phyloP scores from a whole-genome alignment of 805 yeast species.

The Kregervanrija fluxuum region DNA sequence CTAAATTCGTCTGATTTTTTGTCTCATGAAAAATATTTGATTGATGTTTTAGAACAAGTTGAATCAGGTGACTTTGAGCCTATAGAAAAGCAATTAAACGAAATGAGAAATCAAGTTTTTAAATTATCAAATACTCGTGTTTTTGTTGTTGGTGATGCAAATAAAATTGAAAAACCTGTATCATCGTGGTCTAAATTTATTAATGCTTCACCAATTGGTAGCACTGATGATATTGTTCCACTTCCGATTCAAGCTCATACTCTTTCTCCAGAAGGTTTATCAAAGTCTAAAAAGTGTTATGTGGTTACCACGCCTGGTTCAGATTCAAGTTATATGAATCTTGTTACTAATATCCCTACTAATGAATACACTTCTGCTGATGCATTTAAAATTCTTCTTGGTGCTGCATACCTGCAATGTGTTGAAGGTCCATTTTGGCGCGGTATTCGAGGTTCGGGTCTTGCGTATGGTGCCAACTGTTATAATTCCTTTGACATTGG shows the following conservation, averaged over 20 bases:
- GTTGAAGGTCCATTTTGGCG: constrained; percentile 98
- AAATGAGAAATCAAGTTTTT: constrained; percentile 45
- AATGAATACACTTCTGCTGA: constrained; percentile 46
- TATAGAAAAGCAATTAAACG: constrained; percentile 44
- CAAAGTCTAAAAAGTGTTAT: constrained; percentile 46
- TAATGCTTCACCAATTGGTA: no score
- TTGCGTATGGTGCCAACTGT: constrained; percentile 82
- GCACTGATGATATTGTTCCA: constrained; percentile 4
- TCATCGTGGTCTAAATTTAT: constrained; percentile 45
- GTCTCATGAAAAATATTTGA: constrained; percentile 52
- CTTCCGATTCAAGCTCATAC: constrained; percentile 50
- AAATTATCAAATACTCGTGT: constrained; percentile 54
- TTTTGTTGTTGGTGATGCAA: constrained; percentile 63
- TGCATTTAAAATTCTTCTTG: constrained; percentile 60
- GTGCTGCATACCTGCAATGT: constrained; percentile 69
- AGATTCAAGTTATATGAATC: constrained; percentile 65
- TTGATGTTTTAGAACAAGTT: constrained; percentile 39
- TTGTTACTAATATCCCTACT: constrained; percentile 54
- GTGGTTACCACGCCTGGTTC: constrained; percentile 76
- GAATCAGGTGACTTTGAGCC: constrained; percentile 44
- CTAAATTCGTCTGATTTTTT: constrained; percentile 60
- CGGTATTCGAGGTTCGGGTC: constrained; percentile 89
- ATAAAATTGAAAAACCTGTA: constrained; percentile 46
- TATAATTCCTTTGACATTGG: constrained; percentile 58
- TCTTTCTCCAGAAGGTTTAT: constrained; percentile 48